Percentiles rank a stretch among this genome's conserved stretches.
phyloP scores from a whole-genome alignment of 306 rosid genomes.

The Cajanus cajan region DNA sequence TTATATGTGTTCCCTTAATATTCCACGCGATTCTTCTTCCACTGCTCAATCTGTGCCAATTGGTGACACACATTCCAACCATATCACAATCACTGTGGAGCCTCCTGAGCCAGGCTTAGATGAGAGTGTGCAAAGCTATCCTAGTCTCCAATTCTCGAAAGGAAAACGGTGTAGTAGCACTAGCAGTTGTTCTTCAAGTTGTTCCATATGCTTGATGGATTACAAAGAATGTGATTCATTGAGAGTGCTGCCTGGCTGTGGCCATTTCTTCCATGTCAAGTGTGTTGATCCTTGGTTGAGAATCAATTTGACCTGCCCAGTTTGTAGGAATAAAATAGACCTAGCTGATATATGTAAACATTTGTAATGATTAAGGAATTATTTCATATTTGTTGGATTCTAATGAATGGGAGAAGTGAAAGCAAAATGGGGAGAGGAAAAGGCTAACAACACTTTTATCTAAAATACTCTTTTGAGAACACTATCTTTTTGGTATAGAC shows the following conservation, averaged over 20 bases:
- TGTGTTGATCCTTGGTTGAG: conserved; percentile 64
- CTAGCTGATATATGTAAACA: background rate
- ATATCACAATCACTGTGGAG: conserved; percentile 11
- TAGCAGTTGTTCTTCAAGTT: background rate
- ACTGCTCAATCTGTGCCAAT: background rate
- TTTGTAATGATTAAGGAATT: background rate
- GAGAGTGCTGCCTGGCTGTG: conserved; percentile 52
- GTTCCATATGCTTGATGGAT: conserved; percentile 55
- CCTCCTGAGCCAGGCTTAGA: conserved; percentile 2
- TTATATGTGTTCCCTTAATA: background rate
- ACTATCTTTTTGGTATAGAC: too few relatives aligned
- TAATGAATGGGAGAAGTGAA: background rate
- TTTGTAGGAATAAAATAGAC: conserved; percentile 38
- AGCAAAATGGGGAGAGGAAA: too few relatives aligned
- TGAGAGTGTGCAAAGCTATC: conserved; percentile 5
- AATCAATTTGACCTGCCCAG: conserved; percentile 50
- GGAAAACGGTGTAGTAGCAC: background rate
- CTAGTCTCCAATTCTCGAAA: conserved; percentile 19
- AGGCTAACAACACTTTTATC: too few relatives aligned
- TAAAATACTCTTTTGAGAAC: too few relatives aligned
- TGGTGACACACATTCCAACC: conserved; percentile 8
- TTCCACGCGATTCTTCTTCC: background rate
- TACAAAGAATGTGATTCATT: conserved; percentile 49
- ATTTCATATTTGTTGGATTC: background rate
- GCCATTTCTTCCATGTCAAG: conserved; percentile 53